phyloP scores from a whole-genome alignment of 2,329 filamentous ascomycete genomes.

The Septoria petroselini region DNA sequence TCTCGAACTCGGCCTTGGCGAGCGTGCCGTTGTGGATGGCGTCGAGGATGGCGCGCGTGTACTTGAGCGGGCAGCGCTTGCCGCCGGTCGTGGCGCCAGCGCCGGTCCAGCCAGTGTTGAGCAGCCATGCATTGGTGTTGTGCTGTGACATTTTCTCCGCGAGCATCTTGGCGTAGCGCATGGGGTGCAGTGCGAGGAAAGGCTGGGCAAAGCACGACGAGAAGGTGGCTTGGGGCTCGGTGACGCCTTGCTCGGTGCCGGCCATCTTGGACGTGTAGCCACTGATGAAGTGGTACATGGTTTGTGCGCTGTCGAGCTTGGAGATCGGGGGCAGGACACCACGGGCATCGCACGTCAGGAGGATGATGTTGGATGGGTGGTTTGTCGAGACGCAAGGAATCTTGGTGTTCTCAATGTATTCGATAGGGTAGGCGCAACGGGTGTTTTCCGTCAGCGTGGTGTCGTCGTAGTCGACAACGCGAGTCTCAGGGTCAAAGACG shows the following conservation, averaged over 20 bases:
- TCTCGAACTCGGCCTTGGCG: constrained; percentile 88
- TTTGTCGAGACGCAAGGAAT: constrained; percentile 85
- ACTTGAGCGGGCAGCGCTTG: constrained; percentile 97
- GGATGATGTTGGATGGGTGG: constrained; percentile 95
- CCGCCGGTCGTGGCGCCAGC: constrained; percentile 82
- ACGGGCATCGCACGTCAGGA: constrained; percentile 95
- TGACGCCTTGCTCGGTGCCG: constrained; percentile 94
- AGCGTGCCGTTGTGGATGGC: constrained; percentile 97
- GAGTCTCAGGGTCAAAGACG: constrained; percentile 87
- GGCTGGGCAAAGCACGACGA: constrained; percentile 99
- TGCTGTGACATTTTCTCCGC: constrained; percentile 96
- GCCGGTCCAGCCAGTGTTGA: constrained; percentile 97
- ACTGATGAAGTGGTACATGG: constrained; percentile 99
- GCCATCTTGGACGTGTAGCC: constrained; percentile 99
- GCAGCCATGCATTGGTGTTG: constrained; percentile 94
- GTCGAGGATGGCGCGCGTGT: constrained; percentile 96
- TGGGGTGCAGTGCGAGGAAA: constrained; percentile 97
- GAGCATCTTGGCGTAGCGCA: constrained; percentile 98
- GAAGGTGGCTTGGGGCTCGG: constrained; percentile 97
- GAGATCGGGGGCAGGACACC: constrained; percentile 97
- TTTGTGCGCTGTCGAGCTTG: constrained; percentile 90
- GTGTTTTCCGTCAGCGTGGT: constrained; percentile 96
- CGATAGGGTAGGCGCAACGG: constrained; percentile 95
- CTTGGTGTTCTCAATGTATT: constrained; percentile 98
- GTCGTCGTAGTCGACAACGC: constrained; percentile 94